A percentile compares a stretch with the other conserved stretches of the same genome.
Conservation (phyloP, 257 asterid genomes). For the Haberlea rhodopensis region DNA sequence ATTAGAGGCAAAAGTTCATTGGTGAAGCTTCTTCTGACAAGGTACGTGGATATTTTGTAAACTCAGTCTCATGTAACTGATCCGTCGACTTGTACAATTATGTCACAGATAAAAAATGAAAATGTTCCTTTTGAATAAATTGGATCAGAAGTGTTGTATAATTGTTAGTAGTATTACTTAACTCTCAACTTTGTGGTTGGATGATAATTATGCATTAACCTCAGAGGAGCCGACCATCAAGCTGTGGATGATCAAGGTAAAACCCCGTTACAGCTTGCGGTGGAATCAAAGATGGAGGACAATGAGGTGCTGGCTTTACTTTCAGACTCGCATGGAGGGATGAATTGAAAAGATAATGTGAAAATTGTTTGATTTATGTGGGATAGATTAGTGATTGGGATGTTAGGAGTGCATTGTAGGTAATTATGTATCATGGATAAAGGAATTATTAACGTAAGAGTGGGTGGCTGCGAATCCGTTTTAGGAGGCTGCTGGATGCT, state of each 20-base stretch:
- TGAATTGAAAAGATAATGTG: conserved; percentile 11
- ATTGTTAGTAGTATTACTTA: not conserved
- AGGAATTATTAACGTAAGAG: not conserved
- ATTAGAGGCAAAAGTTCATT: conserved; percentile 54
- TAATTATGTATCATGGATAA: not conserved
- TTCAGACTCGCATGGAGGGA: conserved; percentile 49
- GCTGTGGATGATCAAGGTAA: conserved; percentile 65
- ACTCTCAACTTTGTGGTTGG: not conserved
- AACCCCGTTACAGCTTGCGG: conserved; percentile 50
- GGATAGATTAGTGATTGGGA: conserved; percentile 17
- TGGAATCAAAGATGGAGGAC: conserved; percentile 65
- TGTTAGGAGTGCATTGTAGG: not conserved
- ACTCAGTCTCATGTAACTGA: not conserved
- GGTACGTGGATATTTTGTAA: conserved; percentile 40
- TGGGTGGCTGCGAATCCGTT: not conserved
- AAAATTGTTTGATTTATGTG: conserved; percentile 14
- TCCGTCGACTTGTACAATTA: not conserved
- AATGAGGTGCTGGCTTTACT: conserved; percentile 63
- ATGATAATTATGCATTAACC: conserved; percentile 7
- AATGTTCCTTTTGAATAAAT: too few species aligned
- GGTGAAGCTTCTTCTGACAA: conserved; percentile 80
- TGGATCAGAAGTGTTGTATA: not conserved
- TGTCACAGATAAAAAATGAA: not conserved
- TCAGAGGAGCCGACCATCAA: conserved; percentile 91
- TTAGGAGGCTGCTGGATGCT: not conserved